Base-by-base conservation (phyloP, 805 yeast genomes). In the Wickerhamomyces sydowiorum region DNA sequence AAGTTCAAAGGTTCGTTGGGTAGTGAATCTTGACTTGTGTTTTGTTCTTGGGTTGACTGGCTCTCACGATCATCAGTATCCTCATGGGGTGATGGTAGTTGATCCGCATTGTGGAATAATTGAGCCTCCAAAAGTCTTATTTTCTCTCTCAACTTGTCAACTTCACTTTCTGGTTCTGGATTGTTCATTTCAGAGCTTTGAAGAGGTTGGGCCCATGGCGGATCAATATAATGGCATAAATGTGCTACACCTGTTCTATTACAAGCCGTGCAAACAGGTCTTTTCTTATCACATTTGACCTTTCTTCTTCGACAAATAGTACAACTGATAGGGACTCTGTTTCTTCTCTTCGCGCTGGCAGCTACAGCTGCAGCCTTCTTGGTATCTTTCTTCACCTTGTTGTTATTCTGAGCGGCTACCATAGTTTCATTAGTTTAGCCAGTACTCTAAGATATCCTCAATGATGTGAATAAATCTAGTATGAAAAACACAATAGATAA, bases 261-360 rank as follows among this genome's bases (percentile, higher is more conserved):
- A 62, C 82, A 76, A 43, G 74, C 76, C 8, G 73, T 65, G 56
- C 82, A 76, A 39, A 74, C 76, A 1, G 82, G 82, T 48, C 76
- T 69, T 36, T 67, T 66, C 46, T 70, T 67, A 49, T 69, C 74
- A 59, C 76, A 71, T 37, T 71, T 73, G 14, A 75, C 76, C 48
- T 75, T 75, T 41, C 76, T 58, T 50, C 69, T 63, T 44, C 76
- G 65, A 51, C 80, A 75, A 35, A 67, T 67, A 1, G 73, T 67
- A 46, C 74, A 69, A 45, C 71, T 66, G 36, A 73, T 60, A 4
- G 78, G 73, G 5, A 68, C 69, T 51, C 78, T 64, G 53, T 73
- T 73, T 49, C 79, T 61, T 46, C 62, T 69, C 44, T 69, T 57
- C 12, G 38, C 32, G 40, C 39, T 29, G 22, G 42, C 45, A 23